Percentiles rank a stretch among this genome's conserved stretches.
Conservation (phyloP, 352 stramenopile species). For the Phytophthora sansomeana region DNA sequence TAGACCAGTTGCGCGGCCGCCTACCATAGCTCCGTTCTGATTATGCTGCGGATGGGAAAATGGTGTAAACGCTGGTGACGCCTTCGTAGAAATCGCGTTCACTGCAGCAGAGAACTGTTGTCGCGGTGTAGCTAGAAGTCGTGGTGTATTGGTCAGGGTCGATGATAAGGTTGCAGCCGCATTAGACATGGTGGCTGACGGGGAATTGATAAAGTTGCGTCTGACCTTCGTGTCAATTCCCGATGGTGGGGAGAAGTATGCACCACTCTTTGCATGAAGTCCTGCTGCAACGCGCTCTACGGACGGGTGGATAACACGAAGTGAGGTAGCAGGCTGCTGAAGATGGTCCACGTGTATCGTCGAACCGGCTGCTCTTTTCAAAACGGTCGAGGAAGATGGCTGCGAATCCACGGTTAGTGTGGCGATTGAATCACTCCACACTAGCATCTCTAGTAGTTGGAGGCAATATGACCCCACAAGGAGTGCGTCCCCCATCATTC, state of each 20-base stretch:
- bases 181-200: conserved; percentile 75
- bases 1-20: conserved; percentile 8
- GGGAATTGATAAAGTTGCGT: conserved; percentile 72
- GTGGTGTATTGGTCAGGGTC: conserved; percentile 78
- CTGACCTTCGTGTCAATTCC: conserved; percentile 73
- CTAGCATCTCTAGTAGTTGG: conserved; percentile 69
- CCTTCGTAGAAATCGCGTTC: conserved; percentile 80
- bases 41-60: conserved; percentile 49
- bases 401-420: conserved; percentile 5
- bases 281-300: conserved; percentile 33
- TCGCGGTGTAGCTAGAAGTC: conserved; percentile 69
- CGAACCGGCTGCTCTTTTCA: conserved; percentile 4
- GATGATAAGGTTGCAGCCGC: conserved; percentile 75
- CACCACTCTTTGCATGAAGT: conserved; percentile 60
- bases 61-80: conserved; percentile 66
- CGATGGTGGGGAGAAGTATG: conserved; percentile 71
- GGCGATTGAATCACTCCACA: conserved; percentile 64
- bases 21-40: conserved; percentile 27
- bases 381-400: conserved; percentile 7
- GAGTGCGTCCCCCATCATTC: conserved; percentile 59
- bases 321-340: conserved; percentile 40
- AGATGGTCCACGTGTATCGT: conserved; percentile 43
- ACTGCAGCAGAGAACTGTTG: conserved; percentile 84
- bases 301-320: conserved; percentile 29
- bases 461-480: conserved; percentile 67